phyloP scores from a whole-genome alignment of 306 rosid species.

The Lathyrus oleraceus region DNA sequence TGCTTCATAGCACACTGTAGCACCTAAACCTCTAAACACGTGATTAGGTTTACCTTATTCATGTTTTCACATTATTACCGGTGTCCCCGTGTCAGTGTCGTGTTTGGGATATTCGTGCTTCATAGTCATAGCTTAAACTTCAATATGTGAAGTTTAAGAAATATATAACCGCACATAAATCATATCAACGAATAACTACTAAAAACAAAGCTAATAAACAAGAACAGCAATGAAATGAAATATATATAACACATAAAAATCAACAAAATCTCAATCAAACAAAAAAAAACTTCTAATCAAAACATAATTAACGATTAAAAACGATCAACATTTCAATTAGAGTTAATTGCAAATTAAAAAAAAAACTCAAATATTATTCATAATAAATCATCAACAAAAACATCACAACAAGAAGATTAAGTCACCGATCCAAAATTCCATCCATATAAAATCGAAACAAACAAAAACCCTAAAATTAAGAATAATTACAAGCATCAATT shows the following conservation, averaged over 20 bases:
- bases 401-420: neutral
- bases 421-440: conserved; percentile 18
- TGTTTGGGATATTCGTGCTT: neutral
- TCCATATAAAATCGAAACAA: neutral
- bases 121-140: neutral
- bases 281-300: neutral
- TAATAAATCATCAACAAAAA: conserved; percentile 7
- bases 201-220: neutral
- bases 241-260: conserved; percentile 8
- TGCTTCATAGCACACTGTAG: neutral
- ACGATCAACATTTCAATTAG: neutral
- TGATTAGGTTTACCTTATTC: neutral
- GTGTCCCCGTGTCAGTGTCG: neutral
- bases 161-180: neutral
- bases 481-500: neutral
- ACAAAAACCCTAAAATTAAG: neutral
- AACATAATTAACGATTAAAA: neutral
- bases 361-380: neutral
- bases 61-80: neutral
- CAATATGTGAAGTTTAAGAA: neutral
- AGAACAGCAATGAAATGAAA: conserved; percentile 2
- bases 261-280: neutral
- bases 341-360: neutral
- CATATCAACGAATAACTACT: neutral
- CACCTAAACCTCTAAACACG: too few relatives aligned